Base-by-base conservation (phyloP, 495 filamentous ascomycete genomes). In the Neurospora sp. region DNA sequence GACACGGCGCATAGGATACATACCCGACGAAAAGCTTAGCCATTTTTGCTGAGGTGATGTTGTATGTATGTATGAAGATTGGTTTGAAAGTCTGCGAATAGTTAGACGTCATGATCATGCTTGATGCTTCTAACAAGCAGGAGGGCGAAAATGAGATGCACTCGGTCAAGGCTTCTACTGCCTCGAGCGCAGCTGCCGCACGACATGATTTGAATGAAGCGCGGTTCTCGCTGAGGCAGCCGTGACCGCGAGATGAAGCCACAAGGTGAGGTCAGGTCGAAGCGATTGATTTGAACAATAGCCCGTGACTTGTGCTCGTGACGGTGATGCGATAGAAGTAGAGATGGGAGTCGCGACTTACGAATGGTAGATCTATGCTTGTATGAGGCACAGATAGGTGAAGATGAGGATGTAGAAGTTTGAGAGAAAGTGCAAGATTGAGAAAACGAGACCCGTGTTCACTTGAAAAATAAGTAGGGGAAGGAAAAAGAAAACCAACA, bases 1-100 rank as follows among this genome's bases (percentile, higher is more conserved):
- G 37, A 35, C 59, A 14, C 16, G 16, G 9, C 6, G 1, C 71
- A 71, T 53, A 69, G 70, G n/a, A 77, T 73, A 71, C 90, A 83
- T 87, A 96, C 94, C 94, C 94, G 78, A 97, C 91, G 81, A 96
- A 97, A 72, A 97, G 86, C 81, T 97, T 97, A 39, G 93, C 88
- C 94, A 97, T 97, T 71, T 75, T 87, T 80, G 75, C 39, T 35
- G 72, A 27, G 37, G 16, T 45, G 40, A 42, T 40, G 31, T 27
- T 16, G 35, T 71, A 22, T 73, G 27, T 35, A 65, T 16, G 35
- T 71, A 22, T 73, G 27, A 65, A 65, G 14, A 10, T 65, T 65
- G 27, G 14, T 35, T 31, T 65, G 53, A 1, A 16, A 18, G 27
- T 65, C 53, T 65, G 27, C 53, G 27, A 65, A 35, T 7, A 8